A percentile compares a stretch with the other conserved stretches of the same genome.
These are phyloP conservation scores for Penicillium digitatum DNA, from an alignment of 2,329 filamentous ascomycete species.

Conservation along the genomic window DNA sequence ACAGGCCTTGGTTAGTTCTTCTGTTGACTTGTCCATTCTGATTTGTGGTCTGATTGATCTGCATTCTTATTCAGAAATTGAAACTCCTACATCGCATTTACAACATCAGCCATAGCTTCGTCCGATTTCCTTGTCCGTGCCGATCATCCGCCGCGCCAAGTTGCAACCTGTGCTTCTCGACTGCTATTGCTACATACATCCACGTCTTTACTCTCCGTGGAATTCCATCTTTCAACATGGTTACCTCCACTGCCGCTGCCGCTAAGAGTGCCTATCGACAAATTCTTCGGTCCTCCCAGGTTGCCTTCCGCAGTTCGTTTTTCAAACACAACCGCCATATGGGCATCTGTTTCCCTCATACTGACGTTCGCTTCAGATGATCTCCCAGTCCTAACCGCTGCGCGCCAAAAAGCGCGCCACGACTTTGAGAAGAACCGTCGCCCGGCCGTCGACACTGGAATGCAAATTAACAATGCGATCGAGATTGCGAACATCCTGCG, in stretches of 20 bases:
- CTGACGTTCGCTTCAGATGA: constrained; percentile 58
- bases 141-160: background rate
- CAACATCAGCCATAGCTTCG: background rate
- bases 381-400: constrained; percentile 61
- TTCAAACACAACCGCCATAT: background rate
- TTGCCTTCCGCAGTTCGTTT: constrained; percentile 73
- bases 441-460: constrained; percentile 56
- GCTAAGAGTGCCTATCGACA: constrained; percentile 75
- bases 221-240: constrained; percentile 15
- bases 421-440: constrained; percentile 67
- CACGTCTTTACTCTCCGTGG: background rate
- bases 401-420: constrained; percentile 66
- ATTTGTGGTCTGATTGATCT: background rate
- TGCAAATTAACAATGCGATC: constrained; percentile 71
- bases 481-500: constrained; percentile 76
- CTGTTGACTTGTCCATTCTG: background rate
- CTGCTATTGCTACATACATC: background rate
- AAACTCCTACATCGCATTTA: background rate
- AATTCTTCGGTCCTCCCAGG: constrained; percentile 71
- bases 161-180: background rate
- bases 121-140: background rate
- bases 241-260: constrained; percentile 44
- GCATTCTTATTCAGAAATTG: background rate
- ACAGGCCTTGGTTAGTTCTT: background rate
- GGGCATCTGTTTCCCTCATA: background rate